Base-by-base conservation (phyloP, 768 basidiomycete species). In the Boletus sp. region DNA sequence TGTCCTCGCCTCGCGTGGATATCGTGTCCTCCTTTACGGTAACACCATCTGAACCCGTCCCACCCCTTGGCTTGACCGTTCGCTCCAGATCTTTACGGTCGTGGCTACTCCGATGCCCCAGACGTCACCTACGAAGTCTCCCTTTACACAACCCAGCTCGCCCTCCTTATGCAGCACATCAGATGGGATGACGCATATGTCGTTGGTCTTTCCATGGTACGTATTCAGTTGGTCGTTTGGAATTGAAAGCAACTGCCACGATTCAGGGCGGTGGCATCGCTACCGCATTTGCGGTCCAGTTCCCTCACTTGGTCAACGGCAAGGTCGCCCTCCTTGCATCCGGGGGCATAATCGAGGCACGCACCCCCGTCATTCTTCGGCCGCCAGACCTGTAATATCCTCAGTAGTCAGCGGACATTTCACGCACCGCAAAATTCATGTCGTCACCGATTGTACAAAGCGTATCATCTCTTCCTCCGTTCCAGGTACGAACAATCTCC, bases 21-120 rank as follows among this genome's bases (percentile, higher is more conserved):
- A 82, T 72, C 86, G 85, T 52, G 84, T 92, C 44, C 77, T 93
- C 25, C 74, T 90, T 7, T 93, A 90, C 58, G 88, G 88, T 88
- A 39, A 23, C 74, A 7, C 17, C 19, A 43, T 44, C 27, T 46
- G 15, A 47, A 21, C 43, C 11, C 32, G 23, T 40, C 19, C 23
- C 27, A 27, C n/a, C 37, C 17, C 39, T 41, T 37, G 29, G 43
- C 38, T 30, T 58, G 55, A 61, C 46, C 17, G 3, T n/a, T 48
- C 5, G 3, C 15, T 15, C 55, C 55, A 90, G 90, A 93, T 72
- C 74, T 91, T 19, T 90, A 89, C 55, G 90, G 89, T 13, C 80
- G 90, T 37, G 90, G 90, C 5, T 93, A 91, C 70, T 89, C 88
- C 1, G 89, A 88, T 52, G 88, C 89, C 1, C 90, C 90, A 0